Evolutionary conservation across 192 early-diverging fungal species (phyloP).

Genomic region (Lobosporangium transversale): DNA sequence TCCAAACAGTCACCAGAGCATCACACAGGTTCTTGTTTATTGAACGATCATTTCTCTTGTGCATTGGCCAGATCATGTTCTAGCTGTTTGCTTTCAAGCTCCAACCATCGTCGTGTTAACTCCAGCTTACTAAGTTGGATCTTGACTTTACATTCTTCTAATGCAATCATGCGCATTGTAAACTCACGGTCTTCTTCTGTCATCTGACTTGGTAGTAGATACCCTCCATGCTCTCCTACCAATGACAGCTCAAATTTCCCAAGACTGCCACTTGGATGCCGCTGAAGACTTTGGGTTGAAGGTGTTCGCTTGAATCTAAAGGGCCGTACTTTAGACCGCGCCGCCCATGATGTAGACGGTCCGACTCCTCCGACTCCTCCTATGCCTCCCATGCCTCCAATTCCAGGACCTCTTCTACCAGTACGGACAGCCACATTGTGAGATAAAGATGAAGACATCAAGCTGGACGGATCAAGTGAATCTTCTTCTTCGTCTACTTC

Average conservation of each 20-base stretch:
- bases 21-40: too few species aligned
- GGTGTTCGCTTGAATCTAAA: neutral
- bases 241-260: neutral
- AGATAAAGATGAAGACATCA: too few species aligned
- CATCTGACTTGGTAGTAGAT: conserved; percentile 22
- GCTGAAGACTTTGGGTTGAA: conserved; percentile 12
- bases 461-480: too few species aligned
- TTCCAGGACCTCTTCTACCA: too few species aligned
- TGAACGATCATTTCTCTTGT: too few species aligned
- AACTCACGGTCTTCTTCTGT: conserved; percentile 21
- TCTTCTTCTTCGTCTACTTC: too few species aligned
- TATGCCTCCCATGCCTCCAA: too few species aligned
- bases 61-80: conserved; percentile 35
- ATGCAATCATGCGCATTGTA: conserved; percentile 20
- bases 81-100: conserved; percentile 17
- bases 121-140: conserved; percentile 34
- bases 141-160: conserved; percentile 35
- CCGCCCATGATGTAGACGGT: too few species aligned
- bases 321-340: too few species aligned
- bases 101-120: conserved; percentile 27
- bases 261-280: conserved; percentile 4
- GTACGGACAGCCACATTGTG: too few species aligned
- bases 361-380: too few species aligned
- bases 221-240: neutral
- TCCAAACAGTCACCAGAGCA: too few species aligned